Base-by-base conservation (phyloP, 805 yeast genomes). In the Zygotorulaspora sp. region DNA sequence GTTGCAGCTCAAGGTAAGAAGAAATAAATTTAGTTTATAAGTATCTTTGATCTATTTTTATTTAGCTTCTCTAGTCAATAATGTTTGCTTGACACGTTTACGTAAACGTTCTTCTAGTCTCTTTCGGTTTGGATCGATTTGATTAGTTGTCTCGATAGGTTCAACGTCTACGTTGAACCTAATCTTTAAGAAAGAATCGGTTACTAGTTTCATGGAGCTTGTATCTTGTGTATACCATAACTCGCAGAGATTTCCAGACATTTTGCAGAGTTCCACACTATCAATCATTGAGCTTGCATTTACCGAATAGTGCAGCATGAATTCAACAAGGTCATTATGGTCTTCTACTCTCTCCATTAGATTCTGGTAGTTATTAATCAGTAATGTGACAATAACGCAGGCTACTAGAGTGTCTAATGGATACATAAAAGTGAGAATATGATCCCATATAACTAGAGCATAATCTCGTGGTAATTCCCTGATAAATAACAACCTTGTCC, bases 1-100 rank as follows among this genome's bases (percentile, higher is more conserved):
- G 97, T 89, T 57, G 97, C 97, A 58, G 86, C 86, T 58, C 97
- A 89, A 75, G 97, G 97, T 67, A 74, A 74, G 65, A 78, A 77
- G 73, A 75, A 75, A 56, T 70, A 65, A 35, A 33, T 30, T 24
- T 28, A 43, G 38, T 38, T 29, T 24, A 26, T 14, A 12, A 12
- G 5, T 26, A n/a, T 12, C 12, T 4, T 12, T 26, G 14, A 11
- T 23, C 26, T 23, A n/a, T 9, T 26, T 14, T 26, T 26, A 26
- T 26, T 34, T 41, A 35, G 38, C 36, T 35, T 37, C 17, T 25
- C 34, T 21, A 35, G 36, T 29, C 48, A 35, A 44, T 37, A 49
- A 34, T 30, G 53, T 41, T 37, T 42, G 44, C 34, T 41, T 48
- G 20, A 55, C 59, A 17, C 59, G 42, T 21, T 41, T 36, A 30